Percentiles rank a stretch among this genome's conserved stretches.
These are phyloP conservation scores for Diaporthe citriasiana DNA, from an alignment of 2,329 filamentous ascomycete species.

Conservation along the genomic window DNA sequence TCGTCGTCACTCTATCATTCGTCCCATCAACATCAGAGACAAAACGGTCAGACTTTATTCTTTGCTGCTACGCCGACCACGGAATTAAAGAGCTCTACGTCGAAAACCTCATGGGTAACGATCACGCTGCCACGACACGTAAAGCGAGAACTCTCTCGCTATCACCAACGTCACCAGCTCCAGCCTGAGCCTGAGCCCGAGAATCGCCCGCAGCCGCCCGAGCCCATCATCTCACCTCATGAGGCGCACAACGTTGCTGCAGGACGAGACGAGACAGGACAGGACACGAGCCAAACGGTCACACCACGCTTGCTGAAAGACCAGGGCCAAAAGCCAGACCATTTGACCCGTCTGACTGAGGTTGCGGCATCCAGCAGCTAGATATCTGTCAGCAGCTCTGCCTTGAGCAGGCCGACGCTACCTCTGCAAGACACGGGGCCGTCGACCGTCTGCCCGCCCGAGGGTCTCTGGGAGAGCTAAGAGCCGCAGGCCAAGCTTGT, in stretches of 20 bases:
- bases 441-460: neutral
- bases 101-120: neutral
- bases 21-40: neutral
- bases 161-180: neutral
- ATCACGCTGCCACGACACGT: neutral
- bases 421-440: neutral
- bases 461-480: neutral
- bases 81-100: neutral
- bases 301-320: neutral
- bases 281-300: constrained; percentile 6
- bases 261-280: constrained; percentile 6
- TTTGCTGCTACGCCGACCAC: neutral
- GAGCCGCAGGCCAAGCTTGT: constrained; percentile 7
- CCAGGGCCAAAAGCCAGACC: neutral
- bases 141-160: neutral
- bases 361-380: neutral
- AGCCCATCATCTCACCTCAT: neutral
- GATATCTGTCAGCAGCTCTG: constrained; percentile 10
- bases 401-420: neutral
- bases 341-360: constrained; percentile 5
- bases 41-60: neutral
- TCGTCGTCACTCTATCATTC: neutral
- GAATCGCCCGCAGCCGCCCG: neutral
- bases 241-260: constrained; percentile 11
- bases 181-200: constrained; percentile 14